Base-by-base conservation (phyloP, 2,329 filamentous ascomycete genomes). In the Aureobasidium melanogenum region DNA sequence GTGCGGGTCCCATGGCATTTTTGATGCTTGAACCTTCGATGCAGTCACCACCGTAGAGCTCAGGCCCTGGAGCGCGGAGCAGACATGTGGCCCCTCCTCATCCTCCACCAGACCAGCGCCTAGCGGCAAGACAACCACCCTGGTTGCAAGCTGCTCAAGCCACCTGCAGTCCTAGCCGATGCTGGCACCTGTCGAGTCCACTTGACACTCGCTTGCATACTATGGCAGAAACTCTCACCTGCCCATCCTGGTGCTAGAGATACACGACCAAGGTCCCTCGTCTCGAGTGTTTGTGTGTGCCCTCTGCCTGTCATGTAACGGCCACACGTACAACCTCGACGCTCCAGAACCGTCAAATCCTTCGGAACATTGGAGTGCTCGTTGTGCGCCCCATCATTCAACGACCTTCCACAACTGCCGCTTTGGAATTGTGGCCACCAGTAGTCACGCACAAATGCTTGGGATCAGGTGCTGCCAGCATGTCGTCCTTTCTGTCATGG, bases 1-100 rank as follows among this genome's bases (percentile, higher is more conserved):
- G 56, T 59, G 56, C 32, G 56, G 56, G 56, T 59, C 56, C 55
- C 56, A 59, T 59, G 56, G 56, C 56, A 59, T 59, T 50, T 56
- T 50, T 59, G 44, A 59, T 59, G 56, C 44, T 59, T 59, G 39
- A 59, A 30, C 39, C 44, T 59, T 50, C 44, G 56, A 28, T 59
- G 56, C 44, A 59, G 36, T 59, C 56, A 47, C 54, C 41, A 38
- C 19, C 41, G 30, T 26, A 43, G 44, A 47, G 54, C 43, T 58
- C 22, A 58, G 54, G 54, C 54, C 56, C 56, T 28, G 22, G 34
- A 50, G 32, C 43, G 39, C 56, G 43, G 44, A 50, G 43, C 55
- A 47, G 56, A 41, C 56, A 58, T 46, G 43, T 58, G 54, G 56
- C 56, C 56, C 56, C 43, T 50, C 56, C 34, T 39, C 56, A 59